phyloP scores from a whole-genome alignment of 1,284 basidiomycete species.

The Cutaneotrichosporon sp. region DNA sequence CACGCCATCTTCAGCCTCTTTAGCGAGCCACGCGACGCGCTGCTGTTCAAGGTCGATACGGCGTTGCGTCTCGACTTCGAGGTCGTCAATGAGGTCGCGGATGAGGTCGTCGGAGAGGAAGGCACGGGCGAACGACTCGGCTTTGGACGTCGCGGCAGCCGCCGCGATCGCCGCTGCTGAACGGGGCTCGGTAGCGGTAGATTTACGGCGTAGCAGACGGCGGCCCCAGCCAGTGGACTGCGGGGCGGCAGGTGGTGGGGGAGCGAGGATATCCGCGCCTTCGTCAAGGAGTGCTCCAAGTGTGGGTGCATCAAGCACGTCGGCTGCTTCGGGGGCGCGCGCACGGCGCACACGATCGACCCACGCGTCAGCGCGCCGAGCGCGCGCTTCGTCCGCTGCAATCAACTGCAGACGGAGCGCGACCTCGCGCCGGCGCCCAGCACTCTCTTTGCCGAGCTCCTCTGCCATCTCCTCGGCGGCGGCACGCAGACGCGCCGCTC shows the following conservation, averaged over 20 bases:
- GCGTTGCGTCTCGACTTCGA: constrained; percentile 60
- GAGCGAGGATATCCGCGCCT: constrained; percentile 64
- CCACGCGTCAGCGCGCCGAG: constrained; percentile 38
- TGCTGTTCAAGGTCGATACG: constrained; percentile 55
- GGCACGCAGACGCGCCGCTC: constrained; percentile 54
- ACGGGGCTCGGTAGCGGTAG: not conserved
- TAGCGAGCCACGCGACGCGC: constrained; percentile 45
- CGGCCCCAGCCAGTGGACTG: constrained; percentile 1
- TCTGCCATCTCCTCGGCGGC: constrained; percentile 68
- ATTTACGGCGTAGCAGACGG: constrained; percentile 4
- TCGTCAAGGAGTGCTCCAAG: constrained; percentile 46
- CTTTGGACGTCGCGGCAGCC: constrained; percentile 11
- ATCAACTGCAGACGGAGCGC: constrained; percentile 62
- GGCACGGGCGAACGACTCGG: constrained; percentile 54
- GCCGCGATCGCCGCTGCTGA: too few species aligned
- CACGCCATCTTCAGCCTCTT: constrained; percentile 33
- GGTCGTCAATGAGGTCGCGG: constrained; percentile 58
- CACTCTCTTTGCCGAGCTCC: constrained; percentile 66
- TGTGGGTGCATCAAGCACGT: not conserved
- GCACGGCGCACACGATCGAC: constrained; percentile 39
- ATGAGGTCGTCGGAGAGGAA: constrained; percentile 60
- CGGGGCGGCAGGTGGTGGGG: not conserved
- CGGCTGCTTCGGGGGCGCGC: constrained; percentile 25
- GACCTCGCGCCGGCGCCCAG: constrained; percentile 69
- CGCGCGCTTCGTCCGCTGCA: constrained; percentile 59